Percentiles rank a stretch among this genome's conserved stretches.
phyloP scores from a whole-genome alignment of 2,329 filamentous ascomycete species.

The Lachnellula suecica region DNA sequence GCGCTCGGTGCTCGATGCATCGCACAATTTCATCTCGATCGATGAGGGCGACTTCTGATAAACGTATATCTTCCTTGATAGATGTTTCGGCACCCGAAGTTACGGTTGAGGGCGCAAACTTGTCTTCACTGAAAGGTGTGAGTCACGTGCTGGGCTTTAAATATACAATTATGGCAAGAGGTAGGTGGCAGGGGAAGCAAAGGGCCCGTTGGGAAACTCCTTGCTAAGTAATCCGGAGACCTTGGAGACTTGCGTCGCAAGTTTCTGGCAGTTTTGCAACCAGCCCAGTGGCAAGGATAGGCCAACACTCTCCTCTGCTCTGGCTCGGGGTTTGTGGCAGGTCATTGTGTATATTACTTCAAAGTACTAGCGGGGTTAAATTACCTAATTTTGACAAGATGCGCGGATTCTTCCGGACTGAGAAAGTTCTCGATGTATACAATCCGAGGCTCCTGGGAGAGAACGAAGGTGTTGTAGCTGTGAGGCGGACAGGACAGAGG shows the following conservation, averaged over 20 bases:
- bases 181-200: too few species aligned
- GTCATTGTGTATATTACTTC: too few species aligned
- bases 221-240: too few species aligned
- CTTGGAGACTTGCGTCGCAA: too few species aligned
- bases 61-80: slow-evolving; percentile 47
- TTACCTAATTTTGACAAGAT: slow-evolving; percentile 53
- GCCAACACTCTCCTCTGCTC: too few species aligned
- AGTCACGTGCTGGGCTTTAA: not conserved
- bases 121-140: slow-evolving; percentile 36
- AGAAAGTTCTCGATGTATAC: slow-evolving; percentile 59
- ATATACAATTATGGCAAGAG: too few species aligned
- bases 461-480: slow-evolving; percentile 42
- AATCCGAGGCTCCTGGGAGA: slow-evolving; percentile 53
- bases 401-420: slow-evolving; percentile 44
- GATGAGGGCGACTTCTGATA: slow-evolving; percentile 50
- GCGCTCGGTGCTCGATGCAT: slow-evolving; percentile 58
- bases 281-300: too few species aligned
- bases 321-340: too few species aligned
- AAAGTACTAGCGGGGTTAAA: slow-evolving; percentile 1
- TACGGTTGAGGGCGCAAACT: slow-evolving; percentile 54
- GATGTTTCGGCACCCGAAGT: slow-evolving; percentile 47
- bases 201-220: too few species aligned
- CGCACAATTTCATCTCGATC: slow-evolving; percentile 48
- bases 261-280: too few species aligned
- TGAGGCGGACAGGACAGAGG: slow-evolving; percentile 27